A percentile compares a stretch with the other conserved stretches of the same genome.
phyloP scores from a whole-genome alignment of 345 rosid genomes.

The Arabis alpina region DNA sequence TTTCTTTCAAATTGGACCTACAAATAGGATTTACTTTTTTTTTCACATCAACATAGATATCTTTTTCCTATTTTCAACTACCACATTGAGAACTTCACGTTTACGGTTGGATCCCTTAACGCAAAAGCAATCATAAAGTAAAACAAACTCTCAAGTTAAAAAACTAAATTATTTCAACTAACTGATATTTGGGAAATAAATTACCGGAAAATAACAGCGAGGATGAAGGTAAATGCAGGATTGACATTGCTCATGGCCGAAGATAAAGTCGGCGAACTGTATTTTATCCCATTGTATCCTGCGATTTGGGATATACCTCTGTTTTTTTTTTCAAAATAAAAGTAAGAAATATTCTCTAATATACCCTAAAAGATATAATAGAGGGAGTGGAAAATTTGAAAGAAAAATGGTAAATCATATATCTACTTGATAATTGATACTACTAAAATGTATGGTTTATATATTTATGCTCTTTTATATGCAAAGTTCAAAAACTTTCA shows the following conservation, averaged over 20 bases:
- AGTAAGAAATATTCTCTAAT: too few species aligned
- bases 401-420: too few species aligned
- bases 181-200: not conserved
- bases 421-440: too few species aligned
- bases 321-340: not conserved
- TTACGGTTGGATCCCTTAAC: not conserved
- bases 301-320: constrained; percentile 27
- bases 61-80: too few species aligned
- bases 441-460: too few species aligned
- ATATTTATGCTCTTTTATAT: too few species aligned
- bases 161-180: constrained; percentile 1
- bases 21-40: too few species aligned
- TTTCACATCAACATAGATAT: too few species aligned
- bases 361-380: too few species aligned
- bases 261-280: constrained; percentile 44
- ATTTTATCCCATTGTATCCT: constrained; percentile 42
- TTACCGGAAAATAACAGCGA: constrained; percentile 44
- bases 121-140: not conserved
- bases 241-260: constrained; percentile 44
- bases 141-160: not conserved
- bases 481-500: too few species aligned
- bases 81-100: not conserved
- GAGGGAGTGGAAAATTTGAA: too few species aligned
- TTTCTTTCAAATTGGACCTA: too few species aligned
- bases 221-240: constrained; percentile 46